A percentile compares a stretch with the other conserved stretches of the same genome.
phyloP scores from a whole-genome alignment of 148 eudicot genomes.

The Silene uniflora region DNA sequence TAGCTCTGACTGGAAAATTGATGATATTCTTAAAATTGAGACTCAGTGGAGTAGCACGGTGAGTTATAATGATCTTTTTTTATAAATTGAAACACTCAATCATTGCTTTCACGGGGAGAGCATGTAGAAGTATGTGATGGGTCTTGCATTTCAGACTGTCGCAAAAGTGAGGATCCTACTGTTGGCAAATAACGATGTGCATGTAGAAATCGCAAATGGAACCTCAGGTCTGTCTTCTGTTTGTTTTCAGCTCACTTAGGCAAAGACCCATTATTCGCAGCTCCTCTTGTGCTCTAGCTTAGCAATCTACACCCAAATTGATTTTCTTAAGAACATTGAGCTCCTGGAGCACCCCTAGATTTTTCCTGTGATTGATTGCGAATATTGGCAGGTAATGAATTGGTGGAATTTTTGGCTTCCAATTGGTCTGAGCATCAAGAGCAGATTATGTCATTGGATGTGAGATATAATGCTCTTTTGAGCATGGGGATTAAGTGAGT shows the following conservation, averaged over 20 bases:
- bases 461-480: conserved; percentile 66
- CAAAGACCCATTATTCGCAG: background rate
- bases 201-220: conserved; percentile 26
- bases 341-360: background rate
- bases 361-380: background rate
- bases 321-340: background rate
- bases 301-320: background rate
- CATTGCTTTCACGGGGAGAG: conserved; percentile 5
- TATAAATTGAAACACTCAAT: background rate
- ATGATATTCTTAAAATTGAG: conserved; percentile 47
- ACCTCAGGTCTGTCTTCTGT: conserved; percentile 38
- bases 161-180: conserved; percentile 42
- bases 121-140: conserved; percentile 7
- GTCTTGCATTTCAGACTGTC: conserved; percentile 35
- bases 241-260: background rate
- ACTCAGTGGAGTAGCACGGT: conserved; percentile 46
- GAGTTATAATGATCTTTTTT: conserved; percentile 24
- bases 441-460: conserved; percentile 58
- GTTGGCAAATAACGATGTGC: conserved; percentile 30
- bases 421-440: conserved; percentile 57
- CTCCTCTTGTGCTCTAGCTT: background rate
- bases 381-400: conserved; percentile 42
- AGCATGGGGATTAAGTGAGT: conserved; percentile 58
- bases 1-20: conserved; percentile 42
- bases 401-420: conserved; percentile 50